Evolutionary conservation across 495 filamentous ascomycete species (phyloP), one percentile per base, ranked within the genome.

Genomic region (Melanomma pulvis-pyrius): DNA sequence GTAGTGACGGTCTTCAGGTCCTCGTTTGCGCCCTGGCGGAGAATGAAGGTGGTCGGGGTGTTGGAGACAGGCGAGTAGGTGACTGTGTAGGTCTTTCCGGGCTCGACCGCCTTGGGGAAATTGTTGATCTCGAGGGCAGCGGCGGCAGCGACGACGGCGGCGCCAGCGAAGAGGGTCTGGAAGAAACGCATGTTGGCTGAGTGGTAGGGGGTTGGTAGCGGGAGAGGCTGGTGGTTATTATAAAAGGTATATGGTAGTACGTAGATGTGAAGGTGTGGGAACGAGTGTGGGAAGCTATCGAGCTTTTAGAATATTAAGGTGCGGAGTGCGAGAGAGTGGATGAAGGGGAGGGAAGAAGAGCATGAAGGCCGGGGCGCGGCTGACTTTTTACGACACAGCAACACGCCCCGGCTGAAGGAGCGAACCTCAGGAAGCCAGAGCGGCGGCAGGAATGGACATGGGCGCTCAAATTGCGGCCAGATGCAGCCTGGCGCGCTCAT

Each of bases 121-220:
- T 68, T 56, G 56, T 71, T 73, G 67, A 77, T 71, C 50, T 47
- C 54, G 47, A 77, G 46, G 28, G 68, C 67, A 6, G 46, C 28
- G 32, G 70, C 71, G 49, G 71, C 67, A 39, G 69, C 71, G 48
- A 74, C n/a, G 32, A 77, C 59, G 48, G 65, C 74, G 34, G 69
- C 54, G 59, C 59, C 69, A 54, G 72, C 71, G 54, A 74, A 29
- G 47, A 65, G 17, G 32, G 53, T 51, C 13, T 47, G 29, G 68
- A 71, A 59, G 74, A 78, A 78, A 58, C 73, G 75, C 76, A 78
- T 78, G 39, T 22, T 72, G 49, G 25, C 12, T 46, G 15, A 29
- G 52, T 50, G 19, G 48, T 9, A 19, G 11, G 19, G 48, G 1
- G 48, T 9, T 4, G 15, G 48, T 8, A 17, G 59, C 36, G 4